These are phyloP conservation scores for Halophytophthora polymorphica DNA, from an alignment of 352 stramenopile species.

Conservation along the genomic window DNA sequence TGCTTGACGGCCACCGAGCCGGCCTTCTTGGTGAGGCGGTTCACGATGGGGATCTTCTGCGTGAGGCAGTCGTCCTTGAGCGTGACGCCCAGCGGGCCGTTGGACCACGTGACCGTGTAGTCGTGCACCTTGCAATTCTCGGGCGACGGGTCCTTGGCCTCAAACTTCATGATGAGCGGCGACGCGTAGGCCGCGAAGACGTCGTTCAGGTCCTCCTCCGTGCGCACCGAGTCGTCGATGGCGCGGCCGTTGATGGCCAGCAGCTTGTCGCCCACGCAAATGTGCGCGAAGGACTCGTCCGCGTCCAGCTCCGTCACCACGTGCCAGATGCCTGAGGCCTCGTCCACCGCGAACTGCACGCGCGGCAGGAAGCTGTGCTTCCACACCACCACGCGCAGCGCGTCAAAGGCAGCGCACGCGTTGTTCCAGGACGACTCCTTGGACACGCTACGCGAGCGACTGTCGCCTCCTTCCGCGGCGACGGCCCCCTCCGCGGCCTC, in stretches of 20 bases:
- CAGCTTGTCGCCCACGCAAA: slow-evolving; percentile 62
- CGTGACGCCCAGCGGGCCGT: slow-evolving; percentile 81
- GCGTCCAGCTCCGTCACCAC: slow-evolving; percentile 62
- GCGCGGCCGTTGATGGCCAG: slow-evolving; percentile 74
- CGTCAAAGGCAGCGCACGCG: slow-evolving; percentile 64
- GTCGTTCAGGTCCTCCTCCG: slow-evolving; percentile 68
- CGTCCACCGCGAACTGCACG: slow-evolving; percentile 53
- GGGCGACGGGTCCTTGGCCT: slow-evolving; percentile 36
- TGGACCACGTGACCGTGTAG: slow-evolving; percentile 86
- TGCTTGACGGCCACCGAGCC: slow-evolving; percentile 86
- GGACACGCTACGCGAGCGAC: slow-evolving; percentile 42
- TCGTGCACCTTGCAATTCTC: slow-evolving; percentile 73
- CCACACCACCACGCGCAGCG: slow-evolving; percentile 81
- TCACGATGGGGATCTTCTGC: slow-evolving; percentile 86
- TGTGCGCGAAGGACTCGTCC: slow-evolving; percentile 80
- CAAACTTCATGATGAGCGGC: slow-evolving; percentile 85
- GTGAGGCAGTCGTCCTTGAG: slow-evolving; percentile 83
- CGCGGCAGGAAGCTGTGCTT: slow-evolving; percentile 84
- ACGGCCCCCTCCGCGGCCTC: slow-evolving; percentile 15
- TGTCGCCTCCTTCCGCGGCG: slow-evolving; percentile 23
- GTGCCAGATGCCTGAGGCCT: slow-evolving; percentile 56
- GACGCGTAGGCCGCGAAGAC: slow-evolving; percentile 70
- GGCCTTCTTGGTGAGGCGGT: slow-evolving; percentile 82
- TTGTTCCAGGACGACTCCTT: slow-evolving; percentile 88
- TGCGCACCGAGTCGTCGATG: slow-evolving; percentile 58